Base-by-base conservation (phyloP, 2,329 filamentous ascomycete species). In the Verticillium tricorpus region DNA sequence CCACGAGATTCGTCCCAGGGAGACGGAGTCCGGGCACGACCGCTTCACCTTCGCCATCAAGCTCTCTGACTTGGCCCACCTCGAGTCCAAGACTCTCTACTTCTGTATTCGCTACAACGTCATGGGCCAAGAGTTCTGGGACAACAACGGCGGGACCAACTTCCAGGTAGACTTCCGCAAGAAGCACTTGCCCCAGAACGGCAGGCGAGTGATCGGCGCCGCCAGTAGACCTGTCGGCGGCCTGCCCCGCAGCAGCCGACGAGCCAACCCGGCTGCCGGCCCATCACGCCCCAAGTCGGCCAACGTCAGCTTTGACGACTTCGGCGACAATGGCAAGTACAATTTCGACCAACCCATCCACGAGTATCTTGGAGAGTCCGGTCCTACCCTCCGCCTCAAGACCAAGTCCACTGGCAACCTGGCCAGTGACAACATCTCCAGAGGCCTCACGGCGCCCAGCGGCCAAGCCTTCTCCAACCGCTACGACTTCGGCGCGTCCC, bases 11-110 rank as follows among this genome's bases (percentile, higher is more conserved):
- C 25, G 25, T 32, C 25, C 25, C 6, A 34, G 22, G 54, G 54
- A 34, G 14, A n/a, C 54, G 12, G 25, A 31, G 8, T 86, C 87
- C 54, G 86, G 86, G 32, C 85, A 85, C 67, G 95, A 99, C 74
- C 87, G 92, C 45, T 99, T 99, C 79, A 91, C 89, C 71, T 99
- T 99, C 77, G 92, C 87, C 74, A 96, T 99, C 80, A 94, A 93
- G 80, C 78, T 99, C 62, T 89, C 93, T 22, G 95, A 99, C 71
- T 88, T 93, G 69, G 91, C 92, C 55, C 94, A 97, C 73, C 83
- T 99, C 56, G 93, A 97, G 74, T 86, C 87, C 67, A 98, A 97
- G 83, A 97, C 93, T 0, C 82, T 99, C 71, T 92, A 93, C 76
- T 88, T 98, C 71, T 98, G 95, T 76, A 84, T 97, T 58, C 90